Evolutionary conservation across 2,329 filamentous ascomycete genomes (phyloP).

Genomic region (Colletotrichum nymphaeae): DNA sequence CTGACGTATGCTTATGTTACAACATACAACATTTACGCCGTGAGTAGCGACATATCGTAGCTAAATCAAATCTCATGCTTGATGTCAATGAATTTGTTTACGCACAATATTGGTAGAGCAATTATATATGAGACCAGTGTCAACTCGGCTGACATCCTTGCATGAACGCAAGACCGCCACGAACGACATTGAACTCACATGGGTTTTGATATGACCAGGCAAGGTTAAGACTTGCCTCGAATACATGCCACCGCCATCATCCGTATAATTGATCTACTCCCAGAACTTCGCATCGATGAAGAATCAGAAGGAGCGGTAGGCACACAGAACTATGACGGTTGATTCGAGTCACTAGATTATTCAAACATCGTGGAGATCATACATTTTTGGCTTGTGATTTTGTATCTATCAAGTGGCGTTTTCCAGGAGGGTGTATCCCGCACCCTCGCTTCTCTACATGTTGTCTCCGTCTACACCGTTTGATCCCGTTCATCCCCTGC

Average conservation of each 20-base stretch:
- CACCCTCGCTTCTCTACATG: background rate
- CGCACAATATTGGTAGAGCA: too few relatives aligned
- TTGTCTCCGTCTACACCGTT: background rate
- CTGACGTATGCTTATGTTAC: too few relatives aligned
- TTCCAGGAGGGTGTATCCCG: background rate
- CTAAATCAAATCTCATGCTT: too few relatives aligned
- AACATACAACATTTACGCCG: too few relatives aligned
- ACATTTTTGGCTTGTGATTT: background rate
- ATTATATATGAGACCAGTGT: too few relatives aligned
- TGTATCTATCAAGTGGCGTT: background rate
- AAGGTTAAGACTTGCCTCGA: background rate
- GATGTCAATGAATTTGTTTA: too few relatives aligned
- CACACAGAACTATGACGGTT: background rate
- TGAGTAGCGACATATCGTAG: too few relatives aligned
- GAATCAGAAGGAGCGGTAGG: background rate
- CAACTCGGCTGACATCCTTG: too few relatives aligned
- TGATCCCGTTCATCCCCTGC: background rate
- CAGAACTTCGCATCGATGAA: background rate
- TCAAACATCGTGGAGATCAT: background rate
- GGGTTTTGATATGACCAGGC: too few relatives aligned
- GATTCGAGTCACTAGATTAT: background rate
- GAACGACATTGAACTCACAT: too few relatives aligned
- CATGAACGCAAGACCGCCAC: too few relatives aligned
- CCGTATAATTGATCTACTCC: background rate
- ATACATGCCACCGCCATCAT: background rate